Evolutionary conservation across 768 basidiomycete genomes (phyloP).

Genomic region (Pleurotus tuoliensis): DNA sequence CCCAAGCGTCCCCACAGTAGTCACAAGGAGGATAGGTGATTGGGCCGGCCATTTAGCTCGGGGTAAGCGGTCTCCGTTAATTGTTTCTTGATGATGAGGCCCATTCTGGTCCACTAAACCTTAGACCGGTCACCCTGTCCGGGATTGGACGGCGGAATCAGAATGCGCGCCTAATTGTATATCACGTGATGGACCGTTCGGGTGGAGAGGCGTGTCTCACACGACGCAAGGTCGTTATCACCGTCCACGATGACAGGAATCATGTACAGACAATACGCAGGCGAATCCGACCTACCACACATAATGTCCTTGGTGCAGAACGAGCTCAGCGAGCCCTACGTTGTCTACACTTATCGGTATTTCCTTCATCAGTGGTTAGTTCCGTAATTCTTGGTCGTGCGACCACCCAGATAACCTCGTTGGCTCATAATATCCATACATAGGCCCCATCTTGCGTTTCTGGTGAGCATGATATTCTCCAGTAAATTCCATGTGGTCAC

Average conservation of each 20-base stretch:
- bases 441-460: constrained; percentile 88
- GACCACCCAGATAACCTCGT: constrained; percentile 16
- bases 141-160: too few species aligned
- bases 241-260: constrained; percentile 33
- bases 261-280: constrained; percentile 68
- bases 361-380: constrained; percentile 94
- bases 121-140: too few species aligned
- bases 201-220: neutral
- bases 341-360: constrained; percentile 94
- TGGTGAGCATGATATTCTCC: constrained; percentile 38
- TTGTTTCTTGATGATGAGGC: too few species aligned
- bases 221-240: neutral
- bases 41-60: too few species aligned
- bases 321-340: constrained; percentile 94
- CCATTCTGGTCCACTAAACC: too few species aligned
- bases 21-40: too few species aligned
- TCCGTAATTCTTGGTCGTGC: constrained; percentile 23
- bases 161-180: too few species aligned
- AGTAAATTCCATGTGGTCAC: constrained; percentile 1
- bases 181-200: too few species aligned
- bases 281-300: constrained; percentile 74
- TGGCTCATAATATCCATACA: constrained; percentile 11
- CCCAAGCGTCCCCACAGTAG: too few species aligned
- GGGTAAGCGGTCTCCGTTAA: too few species aligned
- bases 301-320: constrained; percentile 87